Evolutionary conservation across 1,139 yeast species (phyloP), one percentile per base, ranked within the genome.

Genomic region (Blastobotrys petasosporus): DNA sequence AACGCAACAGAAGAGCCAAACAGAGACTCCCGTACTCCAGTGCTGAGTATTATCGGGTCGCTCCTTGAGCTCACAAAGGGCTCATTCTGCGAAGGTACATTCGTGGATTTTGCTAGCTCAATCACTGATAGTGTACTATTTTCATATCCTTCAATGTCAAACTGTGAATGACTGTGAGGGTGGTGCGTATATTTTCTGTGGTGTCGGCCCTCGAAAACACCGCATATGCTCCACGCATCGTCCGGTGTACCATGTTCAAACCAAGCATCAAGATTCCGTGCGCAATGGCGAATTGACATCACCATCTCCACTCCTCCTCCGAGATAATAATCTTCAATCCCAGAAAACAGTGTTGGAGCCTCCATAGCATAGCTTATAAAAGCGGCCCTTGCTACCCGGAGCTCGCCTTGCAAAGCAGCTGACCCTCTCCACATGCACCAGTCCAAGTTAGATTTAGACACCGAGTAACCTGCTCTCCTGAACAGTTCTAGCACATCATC

Each of bases 261-360:
- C 80, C 80, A 77, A 0, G 39, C 25, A 12, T 66, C 52, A 30
- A 77, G 54, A 4, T 59, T 59, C 2, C 57, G 51, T 8, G 69
- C 16, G 49, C 82, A 77, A 17, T 53, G 57, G 6, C 62, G 51
- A 2, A 70, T 62, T 1, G 77, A 65, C 37, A 59, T 54, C 2
- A 68, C 60, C 47, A 77, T 70, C 41, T 76, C 80, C 16, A 67
- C 64, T 5, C 75, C 46, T 0, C 82, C 82, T 1, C 83, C 82
- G 38, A 73, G 64, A 48, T 63, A 74, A 50, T 78, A 78, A 23
- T 62, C 64, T 41, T 75, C 77, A 10, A 77, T 45, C 2, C 67
- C 51, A 15, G 68, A 67, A 35, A 63, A 64, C 33, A 75, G 54
- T 9, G 73, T 53, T 0, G 81, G 80, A 0, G 79, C 74, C 33